These are phyloP conservation scores for Pleomassaria siparia DNA, from an alignment of 2,329 filamentous ascomycete genomes.

Conservation along the genomic window DNA sequence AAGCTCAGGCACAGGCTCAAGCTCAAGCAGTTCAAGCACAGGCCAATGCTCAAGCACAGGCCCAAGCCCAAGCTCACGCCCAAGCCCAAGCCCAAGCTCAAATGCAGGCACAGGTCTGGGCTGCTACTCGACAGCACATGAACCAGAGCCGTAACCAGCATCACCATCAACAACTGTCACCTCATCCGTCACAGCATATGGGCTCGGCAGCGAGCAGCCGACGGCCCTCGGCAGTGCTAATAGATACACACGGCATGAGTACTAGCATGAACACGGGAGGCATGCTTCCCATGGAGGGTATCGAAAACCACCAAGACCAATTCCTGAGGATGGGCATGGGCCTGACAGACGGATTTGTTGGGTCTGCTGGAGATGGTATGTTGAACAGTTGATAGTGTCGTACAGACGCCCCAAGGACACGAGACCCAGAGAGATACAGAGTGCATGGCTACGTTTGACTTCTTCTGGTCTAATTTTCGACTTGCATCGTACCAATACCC, in stretches of 20 bases:
- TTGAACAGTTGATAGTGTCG: slow-evolving; percentile 5
- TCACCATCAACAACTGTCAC: slow-evolving; percentile 29
- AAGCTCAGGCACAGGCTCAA: slow-evolving; percentile 18
- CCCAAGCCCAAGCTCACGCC: slow-evolving; percentile 21
- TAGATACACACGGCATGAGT: slow-evolving; percentile 32
- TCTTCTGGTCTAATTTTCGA: slow-evolving; percentile 5
- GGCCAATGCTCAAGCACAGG: slow-evolving; percentile 17
- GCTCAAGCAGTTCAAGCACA: slow-evolving; percentile 23
- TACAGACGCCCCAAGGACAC: no score
- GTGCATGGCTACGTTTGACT: neutral
- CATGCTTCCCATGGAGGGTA: slow-evolving; percentile 35
- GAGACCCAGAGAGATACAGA: no score
- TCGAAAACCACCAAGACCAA: slow-evolving; percentile 34
- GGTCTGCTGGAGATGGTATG: slow-evolving; percentile 24
- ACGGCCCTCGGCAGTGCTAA: slow-evolving; percentile 30
- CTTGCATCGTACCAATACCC: slow-evolving; percentile 8
- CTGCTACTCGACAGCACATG: slow-evolving; percentile 40
- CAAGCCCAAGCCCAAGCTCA: slow-evolving; percentile 23
- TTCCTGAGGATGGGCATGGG: slow-evolving; percentile 39
- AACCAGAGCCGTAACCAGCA: slow-evolving; percentile 38
- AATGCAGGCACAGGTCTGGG: slow-evolving; percentile 31
- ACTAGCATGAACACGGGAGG: slow-evolving; percentile 25
- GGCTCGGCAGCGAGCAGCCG: slow-evolving; percentile 34
- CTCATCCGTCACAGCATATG: slow-evolving; percentile 27
- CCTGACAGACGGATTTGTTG: slow-evolving; percentile 29